Evolutionary conservation across 139 green algal genomes (phyloP), one percentile per base, ranked within the genome.

Genomic region (Edaphochlamys debaryana): DNA sequence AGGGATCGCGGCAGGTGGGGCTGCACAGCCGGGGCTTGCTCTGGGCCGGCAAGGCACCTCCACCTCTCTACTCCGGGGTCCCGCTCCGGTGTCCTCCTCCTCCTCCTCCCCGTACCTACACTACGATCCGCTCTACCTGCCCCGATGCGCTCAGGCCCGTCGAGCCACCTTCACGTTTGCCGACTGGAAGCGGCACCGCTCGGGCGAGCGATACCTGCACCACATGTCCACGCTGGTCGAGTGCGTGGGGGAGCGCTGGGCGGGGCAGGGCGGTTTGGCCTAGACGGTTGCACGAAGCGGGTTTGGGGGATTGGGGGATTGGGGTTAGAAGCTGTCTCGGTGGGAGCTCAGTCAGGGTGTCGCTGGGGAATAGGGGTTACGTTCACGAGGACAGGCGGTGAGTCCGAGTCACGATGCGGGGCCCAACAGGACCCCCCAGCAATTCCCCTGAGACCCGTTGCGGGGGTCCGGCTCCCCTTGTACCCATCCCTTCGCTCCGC

Each of bases 121-220:
- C 80, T 73, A 77, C 87, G 29, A n/a, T n/a, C n/a, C n/a, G n/a
- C n/a, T n/a, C n/a, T n/a, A n/a, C n/a, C n/a, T n/a, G n/a, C n/a
- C n/a, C n/a, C n/a, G n/a, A n/a, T n/a, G n/a, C n/a, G n/a, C n/a
- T n/a, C n/a, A n/a, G n/a, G n/a, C n/a, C n/a, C n/a, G n/a, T n/a
- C n/a, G n/a, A n/a, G n/a, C n/a, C n/a, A n/a, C n/a, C n/a, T 91
- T 84, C 38, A 88, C 79, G 8, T 88, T 88, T 23, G 68, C 64
- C 4, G 87, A 91, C 62, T 91, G 87, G 87, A 76, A 81, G 56
- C 66, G 67, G 29, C 87, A 91, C 66, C 72, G 87, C n/a, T 87
- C 75, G 38, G 58, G 56, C n/a, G 64, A 63, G 27, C 86, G 88
- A 34, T 89, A 92, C 67, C 56, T 89, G 48, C 81, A 88, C 68